phyloP scores from a whole-genome alignment of 495 filamentous ascomycete species.

The Symbiotaphrina buchneri region DNA sequence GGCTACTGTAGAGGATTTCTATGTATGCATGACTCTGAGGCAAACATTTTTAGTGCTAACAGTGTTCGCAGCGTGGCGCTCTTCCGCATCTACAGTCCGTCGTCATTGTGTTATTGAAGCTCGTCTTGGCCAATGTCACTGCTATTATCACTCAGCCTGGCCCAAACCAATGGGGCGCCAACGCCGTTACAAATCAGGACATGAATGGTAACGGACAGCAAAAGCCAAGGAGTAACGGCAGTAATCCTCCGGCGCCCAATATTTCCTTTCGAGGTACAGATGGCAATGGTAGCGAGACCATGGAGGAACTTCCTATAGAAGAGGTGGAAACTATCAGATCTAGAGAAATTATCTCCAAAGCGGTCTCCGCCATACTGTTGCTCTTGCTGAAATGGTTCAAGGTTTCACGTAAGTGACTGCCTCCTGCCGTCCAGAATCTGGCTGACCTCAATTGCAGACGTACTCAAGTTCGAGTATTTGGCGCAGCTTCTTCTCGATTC shows the following conservation, averaged over 20 bases:
- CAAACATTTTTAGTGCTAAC: neutral
- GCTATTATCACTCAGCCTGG: slow-evolving; percentile 23
- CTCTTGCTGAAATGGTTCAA: slow-evolving; percentile 93
- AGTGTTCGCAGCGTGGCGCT: slow-evolving; percentile 30
- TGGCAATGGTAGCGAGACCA: neutral
- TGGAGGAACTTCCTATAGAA: slow-evolving; percentile 25
- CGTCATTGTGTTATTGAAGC: slow-evolving; percentile 81
- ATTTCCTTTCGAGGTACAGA: slow-evolving; percentile 2
- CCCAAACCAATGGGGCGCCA: slow-evolving; percentile 7
- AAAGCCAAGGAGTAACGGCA: slow-evolving; percentile 7
- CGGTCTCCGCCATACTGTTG: slow-evolving; percentile 65
- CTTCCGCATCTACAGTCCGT: slow-evolving; percentile 77
- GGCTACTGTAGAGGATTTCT: slow-evolving; percentile 58
- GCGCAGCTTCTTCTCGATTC: slow-evolving; percentile 82
- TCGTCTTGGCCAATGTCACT: slow-evolving; percentile 62
- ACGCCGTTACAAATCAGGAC: slow-evolving; percentile 4
- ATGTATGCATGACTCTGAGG: slow-evolving; percentile 32
- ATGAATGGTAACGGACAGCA: slow-evolving; percentile 9
- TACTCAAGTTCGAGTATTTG: slow-evolving; percentile 89
- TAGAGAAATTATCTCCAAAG: slow-evolving; percentile 76
- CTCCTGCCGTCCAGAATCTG: neutral
- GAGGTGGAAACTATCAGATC: slow-evolving; percentile 61
- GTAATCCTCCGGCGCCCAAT: slow-evolving; percentile 6
- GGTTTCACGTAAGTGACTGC: slow-evolving; percentile 49
- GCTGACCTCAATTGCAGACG: slow-evolving; percentile 32